These are phyloP conservation scores for Saccharomyces pastorianus DNA, from an alignment of 1,139 yeast species.

Conservation along the genomic window DNA sequence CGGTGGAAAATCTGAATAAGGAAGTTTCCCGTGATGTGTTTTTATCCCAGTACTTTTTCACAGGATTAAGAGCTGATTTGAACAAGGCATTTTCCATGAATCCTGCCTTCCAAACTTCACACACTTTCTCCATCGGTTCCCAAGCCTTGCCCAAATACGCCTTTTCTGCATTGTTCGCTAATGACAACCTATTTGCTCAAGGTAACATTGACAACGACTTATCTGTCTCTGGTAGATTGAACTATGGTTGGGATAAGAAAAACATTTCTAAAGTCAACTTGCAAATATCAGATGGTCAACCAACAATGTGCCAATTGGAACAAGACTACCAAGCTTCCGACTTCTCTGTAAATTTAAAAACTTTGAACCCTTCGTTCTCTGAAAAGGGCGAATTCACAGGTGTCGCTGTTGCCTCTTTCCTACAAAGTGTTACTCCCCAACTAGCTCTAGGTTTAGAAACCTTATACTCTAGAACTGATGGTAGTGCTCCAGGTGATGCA, in stretches of 20 bases:
- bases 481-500: conserved; percentile 79
- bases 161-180: conserved; percentile 82
- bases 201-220: conserved; percentile 86
- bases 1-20: conserved; percentile 86
- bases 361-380: conserved; percentile 78
- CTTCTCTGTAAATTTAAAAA: conserved; percentile 79
- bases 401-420: conserved; percentile 81
- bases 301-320: conserved; percentile 90
- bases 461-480: conserved; percentile 74
- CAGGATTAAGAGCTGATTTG: conserved; percentile 94
- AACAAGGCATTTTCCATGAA: conserved; percentile 85
- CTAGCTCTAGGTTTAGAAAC: conserved; percentile 89
- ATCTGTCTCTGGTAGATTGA: conserved; percentile 80
- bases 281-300: conserved; percentile 85
- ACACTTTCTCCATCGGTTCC: conserved; percentile 85
- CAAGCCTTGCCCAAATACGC: conserved; percentile 86
- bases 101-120: conserved; percentile 97
- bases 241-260: conserved; percentile 83
- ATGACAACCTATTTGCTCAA: conserved; percentile 78
- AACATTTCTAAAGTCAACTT: conserved; percentile 78
- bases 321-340: conserved; percentile 91
- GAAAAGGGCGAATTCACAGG: conserved; percentile 72
- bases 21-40: conserved; percentile 93
- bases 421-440: conserved; percentile 80
- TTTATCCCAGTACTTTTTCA: conserved; percentile 80